phyloP scores from a whole-genome alignment of 495 filamentous ascomycete genomes.

The Xylaria nigripes region DNA sequence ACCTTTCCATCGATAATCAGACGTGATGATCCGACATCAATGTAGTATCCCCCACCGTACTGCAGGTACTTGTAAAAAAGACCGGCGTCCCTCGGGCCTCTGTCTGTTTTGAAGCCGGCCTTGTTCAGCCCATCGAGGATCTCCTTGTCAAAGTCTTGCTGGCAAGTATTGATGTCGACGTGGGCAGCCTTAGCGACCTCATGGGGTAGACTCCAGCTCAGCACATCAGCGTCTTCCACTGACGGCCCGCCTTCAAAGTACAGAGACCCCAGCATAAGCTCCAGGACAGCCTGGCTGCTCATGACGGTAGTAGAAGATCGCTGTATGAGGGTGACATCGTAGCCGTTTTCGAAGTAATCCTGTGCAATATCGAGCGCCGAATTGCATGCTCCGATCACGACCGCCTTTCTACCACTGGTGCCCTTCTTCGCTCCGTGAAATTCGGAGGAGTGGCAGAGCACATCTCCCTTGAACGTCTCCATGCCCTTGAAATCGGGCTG shows the following conservation, averaged over 20 bases:
- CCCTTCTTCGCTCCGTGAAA: conserved; percentile 50
- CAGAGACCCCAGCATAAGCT: conserved; percentile 46
- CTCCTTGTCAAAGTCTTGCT: conserved; percentile 43
- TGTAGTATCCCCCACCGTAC: conserved; percentile 71
- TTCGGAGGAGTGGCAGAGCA: conserved; percentile 62
- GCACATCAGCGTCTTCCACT: conserved; percentile 56
- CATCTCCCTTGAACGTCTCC: conserved; percentile 50
- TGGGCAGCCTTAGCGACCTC: conserved; percentile 51
- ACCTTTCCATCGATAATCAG: conserved; percentile 72
- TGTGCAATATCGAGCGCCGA: conserved; percentile 78
- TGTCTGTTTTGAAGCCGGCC: conserved; percentile 63
- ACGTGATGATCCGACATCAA: conserved; percentile 68
- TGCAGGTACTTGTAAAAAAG: conserved; percentile 69
- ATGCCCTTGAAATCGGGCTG: conserved; percentile 56
- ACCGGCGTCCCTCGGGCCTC: conserved; percentile 56
- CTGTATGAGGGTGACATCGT: conserved; percentile 79
- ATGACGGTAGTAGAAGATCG: conserved; percentile 67
- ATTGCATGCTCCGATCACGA: conserved; percentile 76
- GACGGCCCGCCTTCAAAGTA: conserved; percentile 58
- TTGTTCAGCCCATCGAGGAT: conserved; percentile 52
- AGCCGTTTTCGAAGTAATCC: conserved; percentile 72
- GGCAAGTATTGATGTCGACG: conserved; percentile 40
- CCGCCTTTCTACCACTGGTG: conserved; percentile 52
- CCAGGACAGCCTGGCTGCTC: conserved; percentile 37
- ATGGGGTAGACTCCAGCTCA: conserved; percentile 46